These are phyloP conservation scores for Sporothrix humicola DNA, from an alignment of 2,329 filamentous ascomycete species.

Conservation along the genomic window DNA sequence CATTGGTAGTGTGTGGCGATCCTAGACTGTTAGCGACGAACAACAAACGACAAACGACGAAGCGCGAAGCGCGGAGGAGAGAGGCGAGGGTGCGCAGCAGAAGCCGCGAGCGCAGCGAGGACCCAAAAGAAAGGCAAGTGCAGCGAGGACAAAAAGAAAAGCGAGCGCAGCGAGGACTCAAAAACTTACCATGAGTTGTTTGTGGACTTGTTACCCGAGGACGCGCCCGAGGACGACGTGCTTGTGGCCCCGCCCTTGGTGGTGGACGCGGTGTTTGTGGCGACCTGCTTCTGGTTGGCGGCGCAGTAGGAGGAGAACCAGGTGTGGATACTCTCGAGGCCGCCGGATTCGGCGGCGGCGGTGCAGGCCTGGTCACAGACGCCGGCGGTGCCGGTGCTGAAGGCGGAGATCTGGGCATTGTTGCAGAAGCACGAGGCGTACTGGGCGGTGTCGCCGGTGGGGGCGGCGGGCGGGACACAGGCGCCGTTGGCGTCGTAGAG, in stretches of 20 bases:
- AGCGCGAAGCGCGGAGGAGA: not conserved
- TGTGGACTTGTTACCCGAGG: not conserved
- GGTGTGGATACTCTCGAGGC: constrained; percentile 63
- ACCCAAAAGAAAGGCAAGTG: not conserved
- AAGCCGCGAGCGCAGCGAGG: not conserved
- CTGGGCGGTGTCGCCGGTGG: constrained; percentile 54
- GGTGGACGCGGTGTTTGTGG: constrained; percentile 43
- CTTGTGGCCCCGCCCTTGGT: constrained; percentile 7
- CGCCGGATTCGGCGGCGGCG: constrained; percentile 51
- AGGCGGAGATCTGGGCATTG: constrained; percentile 62
- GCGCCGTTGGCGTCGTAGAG: constrained; percentile 73
- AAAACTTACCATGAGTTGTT: constrained; percentile 33
- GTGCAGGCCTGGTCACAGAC: constrained; percentile 68
- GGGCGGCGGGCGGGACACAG: constrained; percentile 67
- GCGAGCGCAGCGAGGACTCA: not conserved
- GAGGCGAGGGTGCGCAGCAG: not conserved
- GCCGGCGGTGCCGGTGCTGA: constrained; percentile 61
- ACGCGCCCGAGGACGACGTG: constrained; percentile 19
- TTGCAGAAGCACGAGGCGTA: constrained; percentile 78
- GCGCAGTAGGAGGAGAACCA: constrained; percentile 76
- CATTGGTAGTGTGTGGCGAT: constrained; percentile 74
- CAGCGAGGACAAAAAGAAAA: not conserved
- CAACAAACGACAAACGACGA: not conserved
- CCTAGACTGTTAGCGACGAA: constrained; percentile 54
- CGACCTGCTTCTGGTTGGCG: constrained; percentile 50